These are phyloP conservation scores for Helichrysum umbraculigerum DNA, from an alignment of 129 eudicot genomes.

Conservation along the genomic window DNA sequence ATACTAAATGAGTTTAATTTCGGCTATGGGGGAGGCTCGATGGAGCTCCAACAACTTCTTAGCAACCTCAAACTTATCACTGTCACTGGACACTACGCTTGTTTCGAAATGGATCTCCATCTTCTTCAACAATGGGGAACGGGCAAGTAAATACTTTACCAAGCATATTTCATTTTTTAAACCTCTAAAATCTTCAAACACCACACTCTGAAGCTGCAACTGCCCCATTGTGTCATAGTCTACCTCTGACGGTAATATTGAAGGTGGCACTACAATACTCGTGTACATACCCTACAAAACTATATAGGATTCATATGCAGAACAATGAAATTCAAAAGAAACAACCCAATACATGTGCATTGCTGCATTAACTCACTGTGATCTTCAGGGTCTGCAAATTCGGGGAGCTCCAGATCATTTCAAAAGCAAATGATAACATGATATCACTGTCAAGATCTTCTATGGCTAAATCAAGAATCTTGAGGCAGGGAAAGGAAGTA, in stretches of 20 bases:
- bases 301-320: neutral
- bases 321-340: neutral
- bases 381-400: neutral
- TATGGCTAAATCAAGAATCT: neutral
- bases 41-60: too few relatives aligned
- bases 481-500: neutral
- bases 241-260: neutral
- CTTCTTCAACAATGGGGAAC: too few relatives aligned
- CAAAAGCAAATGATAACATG: neutral
- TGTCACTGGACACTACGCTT: too few relatives aligned
- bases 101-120: too few relatives aligned
- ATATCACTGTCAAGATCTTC: neutral
- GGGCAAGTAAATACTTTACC: too few relatives aligned
- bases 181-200: too few relatives aligned
- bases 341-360: neutral
- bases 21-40: too few relatives aligned
- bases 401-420: neutral
- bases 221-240: neutral
- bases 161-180: too few relatives aligned
- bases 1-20: too few relatives aligned
- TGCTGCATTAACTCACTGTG: neutral
- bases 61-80: too few relatives aligned
- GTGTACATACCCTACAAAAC: neutral
- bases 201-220: too few relatives aligned
- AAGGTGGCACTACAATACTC: neutral